Conservation (phyloP, 2,329 filamentous ascomycete species). For the Escovopsis sp. region DNA sequence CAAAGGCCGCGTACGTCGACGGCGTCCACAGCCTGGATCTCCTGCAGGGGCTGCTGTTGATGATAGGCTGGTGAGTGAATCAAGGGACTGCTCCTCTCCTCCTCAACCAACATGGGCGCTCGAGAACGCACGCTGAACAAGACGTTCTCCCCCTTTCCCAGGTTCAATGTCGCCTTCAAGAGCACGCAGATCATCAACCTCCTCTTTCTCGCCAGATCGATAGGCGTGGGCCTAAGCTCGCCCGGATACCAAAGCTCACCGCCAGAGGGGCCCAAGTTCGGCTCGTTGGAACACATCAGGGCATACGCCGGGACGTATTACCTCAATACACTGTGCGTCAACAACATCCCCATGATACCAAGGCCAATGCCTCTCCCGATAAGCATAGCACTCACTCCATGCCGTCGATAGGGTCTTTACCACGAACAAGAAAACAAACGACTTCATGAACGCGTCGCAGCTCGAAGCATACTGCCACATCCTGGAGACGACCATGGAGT, state of each 20-base stretch:
- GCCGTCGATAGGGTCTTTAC: conserved; percentile 22
- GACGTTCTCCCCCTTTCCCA: conserved; percentile 6
- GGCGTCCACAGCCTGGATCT: conserved; percentile 31
- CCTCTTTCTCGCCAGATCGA: conserved; percentile 31
- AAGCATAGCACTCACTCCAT: not conserved
- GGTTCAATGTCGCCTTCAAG: conserved; percentile 33
- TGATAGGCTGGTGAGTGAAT: conserved; percentile 29
- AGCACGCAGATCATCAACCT: conserved; percentile 35
- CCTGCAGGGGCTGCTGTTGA: conserved; percentile 30
- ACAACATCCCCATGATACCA: too few relatives aligned
- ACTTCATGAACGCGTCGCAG: conserved; percentile 30
- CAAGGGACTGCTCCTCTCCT: not conserved
- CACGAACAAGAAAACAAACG: conserved; percentile 32
- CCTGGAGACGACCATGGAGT: conserved; percentile 27
- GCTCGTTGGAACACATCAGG: conserved; percentile 28
- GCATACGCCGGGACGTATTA: conserved; percentile 36
- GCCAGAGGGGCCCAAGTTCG: conserved; percentile 10
- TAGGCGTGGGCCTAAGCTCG: conserved; percentile 28
- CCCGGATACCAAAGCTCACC: not conserved
- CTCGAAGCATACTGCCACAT: conserved; percentile 28
- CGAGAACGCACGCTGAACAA: too few relatives aligned
- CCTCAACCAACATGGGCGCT: too few relatives aligned
- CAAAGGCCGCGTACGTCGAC: conserved; percentile 23
- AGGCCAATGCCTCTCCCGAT: not conserved
- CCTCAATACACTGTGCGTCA: conserved; percentile 30